Conservation (phyloP, 371 early-diverging fungal genomes). For the Coemansia sp. region DNA sequence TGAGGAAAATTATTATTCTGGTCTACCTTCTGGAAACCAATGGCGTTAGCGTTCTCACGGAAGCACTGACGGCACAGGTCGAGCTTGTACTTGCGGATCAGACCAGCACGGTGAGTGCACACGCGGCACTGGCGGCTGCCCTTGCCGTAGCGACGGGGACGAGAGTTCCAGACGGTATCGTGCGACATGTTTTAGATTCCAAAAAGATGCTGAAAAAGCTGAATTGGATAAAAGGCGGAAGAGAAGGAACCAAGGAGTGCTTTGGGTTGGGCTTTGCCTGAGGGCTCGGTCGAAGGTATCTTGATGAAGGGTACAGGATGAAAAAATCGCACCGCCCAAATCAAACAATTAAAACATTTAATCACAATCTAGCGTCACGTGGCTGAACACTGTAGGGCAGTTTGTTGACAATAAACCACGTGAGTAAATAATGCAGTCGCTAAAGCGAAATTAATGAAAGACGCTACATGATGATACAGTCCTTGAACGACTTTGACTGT, state of each 20-base stretch:
- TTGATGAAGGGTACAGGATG: background rate
- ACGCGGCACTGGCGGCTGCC: conserved; percentile 99
- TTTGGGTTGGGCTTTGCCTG: background rate
- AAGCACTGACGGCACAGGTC: conserved; percentile 99
- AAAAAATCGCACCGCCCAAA: background rate
- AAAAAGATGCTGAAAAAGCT: conserved; percentile 1
- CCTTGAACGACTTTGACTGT: conserved; percentile 6
- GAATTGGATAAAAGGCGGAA: conserved; percentile 15
- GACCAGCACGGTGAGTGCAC: conserved; percentile 97
- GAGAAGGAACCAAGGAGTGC: background rate
- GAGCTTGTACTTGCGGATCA: conserved; percentile 99
- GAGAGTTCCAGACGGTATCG: conserved; percentile 94
- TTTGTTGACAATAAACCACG: no score
- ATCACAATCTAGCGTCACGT: conserved; percentile 1
- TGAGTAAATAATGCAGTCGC: no score
- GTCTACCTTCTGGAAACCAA: conserved; percentile 93
- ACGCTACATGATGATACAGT: conserved; percentile 14
- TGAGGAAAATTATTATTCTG: conserved; percentile 1
- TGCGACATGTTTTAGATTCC: conserved; percentile 78
- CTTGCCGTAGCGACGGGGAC: conserved; percentile 95
- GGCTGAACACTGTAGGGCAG: background rate
- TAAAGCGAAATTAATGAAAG: background rate
- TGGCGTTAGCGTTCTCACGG: conserved; percentile 98
- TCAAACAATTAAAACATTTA: background rate
- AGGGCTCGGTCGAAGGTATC: background rate